Conservation (phyloP, 371 early-diverging fungal species). For the Choanephora cucurbitarum region DNA sequence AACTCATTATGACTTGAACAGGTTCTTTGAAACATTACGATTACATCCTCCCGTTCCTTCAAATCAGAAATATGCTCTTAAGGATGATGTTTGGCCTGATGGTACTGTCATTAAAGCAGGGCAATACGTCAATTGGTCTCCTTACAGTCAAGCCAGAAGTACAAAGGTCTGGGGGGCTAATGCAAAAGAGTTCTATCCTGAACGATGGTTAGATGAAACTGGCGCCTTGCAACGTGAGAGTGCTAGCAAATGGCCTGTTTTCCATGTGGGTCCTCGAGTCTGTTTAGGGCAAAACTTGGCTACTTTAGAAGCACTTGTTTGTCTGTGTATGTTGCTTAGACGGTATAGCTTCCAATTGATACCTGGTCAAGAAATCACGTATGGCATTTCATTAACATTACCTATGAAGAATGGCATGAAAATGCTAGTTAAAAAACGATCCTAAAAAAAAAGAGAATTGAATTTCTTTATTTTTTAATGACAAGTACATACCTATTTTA, state of each 20-base stretch:
- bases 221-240: slow-evolving; percentile 27
- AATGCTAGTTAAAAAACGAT: slow-evolving; percentile 33
- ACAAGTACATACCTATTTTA: too few species aligned
- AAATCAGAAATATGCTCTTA: slow-evolving; percentile 57
- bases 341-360: slow-evolving; percentile 43
- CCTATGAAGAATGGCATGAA: slow-evolving; percentile 56
- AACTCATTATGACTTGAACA: too few species aligned
- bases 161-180: slow-evolving; percentile 65
- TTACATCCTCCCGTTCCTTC: slow-evolving; percentile 63
- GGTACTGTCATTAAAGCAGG: slow-evolving; percentile 60
- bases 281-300: slow-evolving; percentile 61
- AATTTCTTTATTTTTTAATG: too few species aligned
- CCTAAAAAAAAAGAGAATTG: too few species aligned
- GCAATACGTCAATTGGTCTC: slow-evolving; percentile 47
- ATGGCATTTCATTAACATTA: slow-evolving; percentile 44
- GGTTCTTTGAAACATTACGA: slow-evolving; percentile 59
- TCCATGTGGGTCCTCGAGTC: slow-evolving; percentile 71
- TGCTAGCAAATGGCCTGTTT: slow-evolving; percentile 47
- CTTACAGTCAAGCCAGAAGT: slow-evolving; percentile 59
- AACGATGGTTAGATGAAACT: slow-evolving; percentile 55
- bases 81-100: slow-evolving; percentile 65
- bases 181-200: slow-evolving; percentile 61
- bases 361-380: slow-evolving; percentile 39
- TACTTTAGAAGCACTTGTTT: slow-evolving; percentile 48
- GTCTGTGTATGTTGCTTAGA: slow-evolving; percentile 40